A percentile compares a stretch with the other conserved stretches of the same genome.
phyloP scores from a whole-genome alignment of 225 moss, liverwort and hornwort species.

The Pseudoscleropodium purum region DNA sequence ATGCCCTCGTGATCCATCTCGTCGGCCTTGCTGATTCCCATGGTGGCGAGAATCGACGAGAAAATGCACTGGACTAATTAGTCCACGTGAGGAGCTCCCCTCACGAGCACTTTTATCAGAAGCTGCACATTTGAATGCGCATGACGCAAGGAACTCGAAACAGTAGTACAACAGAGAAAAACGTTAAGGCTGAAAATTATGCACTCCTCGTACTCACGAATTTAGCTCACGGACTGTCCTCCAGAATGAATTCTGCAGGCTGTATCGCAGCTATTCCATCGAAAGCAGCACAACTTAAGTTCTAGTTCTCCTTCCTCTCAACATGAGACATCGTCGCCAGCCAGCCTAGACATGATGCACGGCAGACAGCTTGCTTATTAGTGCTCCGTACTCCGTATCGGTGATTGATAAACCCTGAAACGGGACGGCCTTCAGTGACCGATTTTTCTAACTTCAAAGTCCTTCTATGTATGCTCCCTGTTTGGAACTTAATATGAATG shows the following conservation, averaged over 20 bases:
- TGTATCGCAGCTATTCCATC: not conserved
- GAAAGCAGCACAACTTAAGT: not conserved
- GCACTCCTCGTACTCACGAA: not conserved
- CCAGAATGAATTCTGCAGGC: not conserved
- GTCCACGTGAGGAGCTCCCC: not conserved
- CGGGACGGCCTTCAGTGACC: too few species aligned
- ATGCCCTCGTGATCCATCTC: conserved; percentile 9
- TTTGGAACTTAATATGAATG: not conserved
- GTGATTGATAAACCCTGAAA: not conserved
- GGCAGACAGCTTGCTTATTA: not conserved
- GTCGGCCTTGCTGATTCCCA: conserved; percentile 27
- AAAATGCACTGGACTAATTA: not conserved
- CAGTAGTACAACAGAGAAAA: not conserved
- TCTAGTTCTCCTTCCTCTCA: not conserved
- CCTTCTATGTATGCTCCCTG: not conserved
- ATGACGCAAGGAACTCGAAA: not conserved
- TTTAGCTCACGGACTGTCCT: not conserved
- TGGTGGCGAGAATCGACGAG: not conserved
- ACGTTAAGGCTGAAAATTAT: not conserved
- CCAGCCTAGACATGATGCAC: not conserved
- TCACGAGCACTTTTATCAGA: not conserved
- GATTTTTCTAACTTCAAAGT: not conserved
- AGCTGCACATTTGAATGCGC: not conserved
- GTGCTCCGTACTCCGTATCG: not conserved
- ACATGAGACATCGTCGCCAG: not conserved